Evolutionary conservation across 331 rosid genomes (phyloP), one percentile per base, ranked within the genome.

Genomic region (Stylosanthes scabra): DNA sequence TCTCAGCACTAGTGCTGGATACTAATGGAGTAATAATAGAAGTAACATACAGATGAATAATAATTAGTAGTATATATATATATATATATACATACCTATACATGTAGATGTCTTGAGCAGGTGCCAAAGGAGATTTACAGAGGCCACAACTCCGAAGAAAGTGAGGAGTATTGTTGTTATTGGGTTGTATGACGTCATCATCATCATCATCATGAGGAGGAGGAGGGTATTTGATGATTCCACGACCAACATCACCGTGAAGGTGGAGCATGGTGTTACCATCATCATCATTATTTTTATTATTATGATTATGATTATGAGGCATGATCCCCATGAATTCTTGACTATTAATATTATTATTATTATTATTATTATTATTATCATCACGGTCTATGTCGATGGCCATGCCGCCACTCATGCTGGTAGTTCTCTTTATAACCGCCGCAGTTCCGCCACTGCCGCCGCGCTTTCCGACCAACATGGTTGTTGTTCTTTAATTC

Each of bases 71-170:
- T 42, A 9, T 9, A 10, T 51, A n/a, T n/a, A n/a, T n/a, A n/a
- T n/a, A n/a, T 25, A 57, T 5, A 6, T 1, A 74, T 15, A 46
- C 34, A 20, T 77, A 93, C 98, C 86, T 89, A 42, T 93, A 93
- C 94, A 93, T 93, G 63, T 89, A 93, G 82, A 93, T 89, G 86
- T 93, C 98, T 28, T 87, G 86, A 66, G 83, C 90, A 6, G 96
- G 83, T 27, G 93, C 72, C 82, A 93, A 77, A 57, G 50, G 86
- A 60, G 78, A 76, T 1, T 74, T 79, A 46, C 98, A 93, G 75
- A 88, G 89, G 70, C 89, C 80, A 40, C 98, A 93, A 42, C 82
- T 83, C 13, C 83, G 87, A 45, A 93, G 96, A 60, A 91, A 93
- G 84, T 75, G 88, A 71, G 86, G 45, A 9, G 92, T 77, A 44